Evolutionary conservation across 148 eudicot species (phyloP), one percentile per base, ranked within the genome.

Genomic region (Camellia lanceoleosa): DNA sequence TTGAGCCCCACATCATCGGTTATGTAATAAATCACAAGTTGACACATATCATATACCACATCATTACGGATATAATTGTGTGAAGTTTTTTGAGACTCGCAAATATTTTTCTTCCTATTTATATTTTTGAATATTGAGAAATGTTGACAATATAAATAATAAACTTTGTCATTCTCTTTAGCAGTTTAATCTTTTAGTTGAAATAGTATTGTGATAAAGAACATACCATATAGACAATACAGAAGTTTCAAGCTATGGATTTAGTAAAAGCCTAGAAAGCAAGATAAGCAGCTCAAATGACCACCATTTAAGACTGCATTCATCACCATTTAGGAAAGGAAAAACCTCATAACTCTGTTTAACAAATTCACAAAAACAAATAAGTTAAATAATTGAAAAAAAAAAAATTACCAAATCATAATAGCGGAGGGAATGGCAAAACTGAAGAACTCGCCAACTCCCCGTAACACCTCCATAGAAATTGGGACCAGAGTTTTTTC

Each of bases 351-450:
- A 61, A 7, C 5, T 30, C 38, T 30, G 38, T 30, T 30, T 30
- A 30, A 30, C 38, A 30, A 30, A 30, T 30, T 30, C 38, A 30
- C 38, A 30, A 30, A 30, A 30, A 30, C 38, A 30, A 30, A 30
- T 30, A 30, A 30, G 1, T 30, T 30, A 30, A 30, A 30, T 30
- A 30, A 61, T 4, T 4, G 20, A 4, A 61, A 61, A 15, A 47
- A 49, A 7, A 49, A 49, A 49, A 4, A 7, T 80, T 90, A 91
- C 97, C 98, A 94, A 65, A 90, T 68, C 98, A 94, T 92, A 30
- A 86, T 77, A 77, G 93, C 94, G 52, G 98, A 94, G 76, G 97
- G 98, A 70, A 94, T 68, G 20, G 98, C 98, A 68, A 89, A 89
- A 4, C 87, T 81, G 64, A 94, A 91, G 71, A 94, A 94, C 77